Conservation (phyloP, 2,329 filamentous ascomycete genomes). For the Teratosphaeriaceae sp. region DNA sequence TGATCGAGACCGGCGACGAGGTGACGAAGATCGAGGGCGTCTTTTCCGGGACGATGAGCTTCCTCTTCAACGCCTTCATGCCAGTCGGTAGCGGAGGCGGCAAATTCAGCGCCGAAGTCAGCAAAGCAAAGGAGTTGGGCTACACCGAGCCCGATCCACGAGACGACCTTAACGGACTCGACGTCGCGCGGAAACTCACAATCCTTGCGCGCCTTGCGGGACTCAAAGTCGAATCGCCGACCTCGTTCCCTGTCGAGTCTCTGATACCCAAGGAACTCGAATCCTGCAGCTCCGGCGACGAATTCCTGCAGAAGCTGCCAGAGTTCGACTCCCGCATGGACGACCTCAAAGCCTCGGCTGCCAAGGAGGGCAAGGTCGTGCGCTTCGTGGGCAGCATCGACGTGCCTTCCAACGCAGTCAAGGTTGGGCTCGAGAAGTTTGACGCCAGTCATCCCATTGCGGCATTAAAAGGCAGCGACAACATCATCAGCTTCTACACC, state of each 20-base stretch:
- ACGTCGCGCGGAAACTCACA: conserved; percentile 92
- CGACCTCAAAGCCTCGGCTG: conserved; percentile 73
- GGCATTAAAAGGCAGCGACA: conserved; percentile 91
- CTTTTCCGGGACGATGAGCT: conserved; percentile 96
- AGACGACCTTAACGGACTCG: conserved; percentile 79
- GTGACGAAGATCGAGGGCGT: conserved; percentile 93
- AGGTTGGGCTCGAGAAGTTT: conserved; percentile 81
- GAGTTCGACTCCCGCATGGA: conserved; percentile 90
- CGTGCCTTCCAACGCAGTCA: conserved; percentile 70
- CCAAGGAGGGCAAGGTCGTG: conserved; percentile 83
- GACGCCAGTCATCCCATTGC: conserved; percentile 88
- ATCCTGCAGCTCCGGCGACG: conserved; percentile 65
- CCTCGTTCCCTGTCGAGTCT: conserved; percentile 87
- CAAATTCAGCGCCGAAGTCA: conserved; percentile 85
- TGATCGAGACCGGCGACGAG: conserved; percentile 89
- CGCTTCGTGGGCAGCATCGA: conserved; percentile 93
- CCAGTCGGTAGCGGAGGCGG: conserved; percentile 69
- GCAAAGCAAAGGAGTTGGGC: conserved; percentile 83
- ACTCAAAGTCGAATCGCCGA: conserved; percentile 72
- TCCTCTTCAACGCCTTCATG: conserved; percentile 96
- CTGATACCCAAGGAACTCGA: conserved; percentile 86
- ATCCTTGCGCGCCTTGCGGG: conserved; percentile 86
- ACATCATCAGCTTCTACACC: conserved; percentile 98
- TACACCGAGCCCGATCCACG: conserved; percentile 87
- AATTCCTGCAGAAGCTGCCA: conserved; percentile 76